Evolutionary conservation across 768 basidiomycete species (phyloP), one percentile per base, ranked within the genome.

Genomic region (Mycena polygramma): DNA sequence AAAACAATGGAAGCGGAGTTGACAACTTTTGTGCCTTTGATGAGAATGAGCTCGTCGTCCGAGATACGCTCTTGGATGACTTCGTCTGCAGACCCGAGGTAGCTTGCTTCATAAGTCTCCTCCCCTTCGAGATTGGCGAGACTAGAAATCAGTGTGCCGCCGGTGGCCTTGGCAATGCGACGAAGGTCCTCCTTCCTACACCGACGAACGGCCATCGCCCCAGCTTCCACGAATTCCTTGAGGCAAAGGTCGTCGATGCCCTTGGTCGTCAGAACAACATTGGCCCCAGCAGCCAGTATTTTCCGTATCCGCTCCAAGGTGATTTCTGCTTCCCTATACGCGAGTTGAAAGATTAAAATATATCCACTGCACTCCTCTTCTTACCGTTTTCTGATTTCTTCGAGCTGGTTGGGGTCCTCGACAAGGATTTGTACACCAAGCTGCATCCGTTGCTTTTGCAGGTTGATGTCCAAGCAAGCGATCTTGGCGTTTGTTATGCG

Each of bases 181-280:
- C 96, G 91, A 57, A 99, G 88, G 79, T 99, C 98, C 79, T 99
- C 98, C 81, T 99, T 99, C 80, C 93, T 91, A 84, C 98, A 99
- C 75, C 98, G 89, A 73, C 98, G 92, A 57, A 98, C 98, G 52
- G 97, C 98, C 94, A 99, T 99, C 1, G 97, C 97, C 48, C 98
- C 98, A 22, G 96, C 97, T 82, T 99, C 98, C 55, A 99, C 94
- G 75, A 99, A 99, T 82, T 99, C 98, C 80, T 99, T 99, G 75
- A 99, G 83, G 80, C 96, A 98, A 20, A 99, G 86, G 78, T 99
- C 98, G 76, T 99, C 98, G 75, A 99, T 99, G 45, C 98, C 98
- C 81, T 99, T 99, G 15, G 98, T 98, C 17, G 98, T 99, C 65
- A 99, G 83, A 49, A 99, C 91, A 70, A 99, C 98, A 77, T 99